These are phyloP conservation scores for Fusarium sp. DNA, from an alignment of 2,329 filamentous ascomycete genomes.

Conservation along the genomic window DNA sequence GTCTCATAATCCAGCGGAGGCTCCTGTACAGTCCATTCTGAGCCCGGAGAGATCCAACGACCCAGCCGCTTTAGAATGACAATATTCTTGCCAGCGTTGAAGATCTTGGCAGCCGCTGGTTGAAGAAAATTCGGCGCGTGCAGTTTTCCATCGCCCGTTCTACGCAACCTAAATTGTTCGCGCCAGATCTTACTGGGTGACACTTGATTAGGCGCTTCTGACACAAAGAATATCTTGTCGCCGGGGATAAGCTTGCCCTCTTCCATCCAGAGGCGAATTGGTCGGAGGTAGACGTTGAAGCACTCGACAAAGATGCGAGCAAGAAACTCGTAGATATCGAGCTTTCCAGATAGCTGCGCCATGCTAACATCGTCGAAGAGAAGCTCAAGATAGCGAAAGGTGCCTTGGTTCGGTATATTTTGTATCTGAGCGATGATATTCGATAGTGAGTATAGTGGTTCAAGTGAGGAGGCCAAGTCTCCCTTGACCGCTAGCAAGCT, in stretches of 20 bases:
- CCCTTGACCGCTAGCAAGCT: constrained; percentile 76
- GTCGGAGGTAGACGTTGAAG: constrained; percentile 84
- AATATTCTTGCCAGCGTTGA: constrained; percentile 90
- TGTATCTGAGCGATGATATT: constrained; percentile 72
- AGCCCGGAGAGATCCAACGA: constrained; percentile 60
- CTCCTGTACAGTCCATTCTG: constrained; percentile 53
- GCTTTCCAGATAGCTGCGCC: constrained; percentile 78
- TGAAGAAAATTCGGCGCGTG: constrained; percentile 83
- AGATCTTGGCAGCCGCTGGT: constrained; percentile 78
- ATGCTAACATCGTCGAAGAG: constrained; percentile 79
- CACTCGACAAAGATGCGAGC: constrained; percentile 83
- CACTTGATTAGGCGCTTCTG: constrained; percentile 68
- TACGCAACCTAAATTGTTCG: constrained; percentile 78
- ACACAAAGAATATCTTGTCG: constrained; percentile 83
- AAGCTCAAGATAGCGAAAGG: constrained; percentile 84
- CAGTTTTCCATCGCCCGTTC: constrained; percentile 70
- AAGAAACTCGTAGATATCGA: constrained; percentile 72
- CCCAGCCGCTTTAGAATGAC: constrained; percentile 84
- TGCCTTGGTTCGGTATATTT: constrained; percentile 62
- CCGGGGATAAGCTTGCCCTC: constrained; percentile 76
- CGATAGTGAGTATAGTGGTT: constrained; percentile 72
- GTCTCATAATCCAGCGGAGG: constrained; percentile 69
- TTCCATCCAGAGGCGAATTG: constrained; percentile 88
- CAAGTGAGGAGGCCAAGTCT: constrained; percentile 68
- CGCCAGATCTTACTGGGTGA: constrained; percentile 81